phyloP scores from a whole-genome alignment of 2,329 filamentous ascomycete species.

The Sporothrix euskadiensis region DNA sequence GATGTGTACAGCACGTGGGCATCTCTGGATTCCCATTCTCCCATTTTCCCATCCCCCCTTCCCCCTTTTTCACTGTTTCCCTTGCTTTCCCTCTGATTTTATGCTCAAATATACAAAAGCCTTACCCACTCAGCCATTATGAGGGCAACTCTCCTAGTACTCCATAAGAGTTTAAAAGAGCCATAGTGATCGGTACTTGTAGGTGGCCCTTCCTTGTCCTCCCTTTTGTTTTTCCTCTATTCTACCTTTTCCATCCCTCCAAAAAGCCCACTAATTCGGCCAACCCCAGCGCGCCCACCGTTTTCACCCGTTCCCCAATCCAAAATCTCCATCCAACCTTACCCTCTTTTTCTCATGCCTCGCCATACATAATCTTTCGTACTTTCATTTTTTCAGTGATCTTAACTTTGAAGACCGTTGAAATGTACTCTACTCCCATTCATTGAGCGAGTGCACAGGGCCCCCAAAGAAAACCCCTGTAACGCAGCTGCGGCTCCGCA shows the following conservation, averaged over 20 bases:
- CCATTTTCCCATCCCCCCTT: background rate
- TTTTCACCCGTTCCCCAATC: background rate
- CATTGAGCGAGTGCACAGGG: background rate
- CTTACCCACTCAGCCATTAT: background rate
- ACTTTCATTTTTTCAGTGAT: background rate
- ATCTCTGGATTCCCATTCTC: background rate
- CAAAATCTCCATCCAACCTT: background rate
- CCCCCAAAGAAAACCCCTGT: background rate
- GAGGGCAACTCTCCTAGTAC: no score
- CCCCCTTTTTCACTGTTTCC: background rate
- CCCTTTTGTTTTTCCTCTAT: background rate
- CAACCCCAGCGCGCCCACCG: background rate
- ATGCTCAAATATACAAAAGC: background rate
- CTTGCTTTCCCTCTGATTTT: background rate
- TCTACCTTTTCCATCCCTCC: background rate
- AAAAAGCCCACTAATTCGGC: background rate
- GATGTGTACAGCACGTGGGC: background rate
- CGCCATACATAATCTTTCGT: background rate
- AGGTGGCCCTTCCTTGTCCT: background rate
- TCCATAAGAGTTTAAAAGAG: background rate
- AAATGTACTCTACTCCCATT: background rate
- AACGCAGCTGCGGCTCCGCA: constrained; percentile 10
- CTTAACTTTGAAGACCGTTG: background rate
- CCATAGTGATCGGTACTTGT: background rate
- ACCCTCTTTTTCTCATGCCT: background rate